These are phyloP conservation scores for Microcera coccophila DNA, from an alignment of 2,329 filamentous ascomycete genomes.

Conservation along the genomic window DNA sequence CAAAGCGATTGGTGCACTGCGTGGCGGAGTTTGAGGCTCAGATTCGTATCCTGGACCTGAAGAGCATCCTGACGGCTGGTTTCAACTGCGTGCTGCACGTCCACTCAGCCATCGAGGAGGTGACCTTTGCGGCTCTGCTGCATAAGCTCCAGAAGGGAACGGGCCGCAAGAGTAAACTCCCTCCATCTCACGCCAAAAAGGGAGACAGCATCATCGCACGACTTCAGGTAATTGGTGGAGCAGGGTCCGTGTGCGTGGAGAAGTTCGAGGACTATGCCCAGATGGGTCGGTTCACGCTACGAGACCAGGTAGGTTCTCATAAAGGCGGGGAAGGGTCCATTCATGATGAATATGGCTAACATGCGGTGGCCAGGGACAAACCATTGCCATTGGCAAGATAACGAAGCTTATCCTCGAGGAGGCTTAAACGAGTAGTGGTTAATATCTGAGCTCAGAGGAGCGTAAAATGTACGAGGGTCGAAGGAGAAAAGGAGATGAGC, in stretches of 20 bases:
- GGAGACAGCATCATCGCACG: conserved; percentile 85
- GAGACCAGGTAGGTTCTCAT: conserved; percentile 67
- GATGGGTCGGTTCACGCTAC: conserved; percentile 82
- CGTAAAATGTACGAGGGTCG: too few species aligned
- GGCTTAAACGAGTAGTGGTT: conserved; percentile 24
- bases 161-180: conserved; percentile 84
- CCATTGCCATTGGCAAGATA: conserved; percentile 98
- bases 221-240: conserved; percentile 79
- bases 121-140: conserved; percentile 81
- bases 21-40: conserved; percentile 91
- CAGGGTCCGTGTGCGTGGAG: conserved; percentile 87
- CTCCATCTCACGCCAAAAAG: conserved; percentile 84
- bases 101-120: conserved; percentile 95
- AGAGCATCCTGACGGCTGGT: conserved; percentile 87
- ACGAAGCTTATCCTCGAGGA: conserved; percentile 68
- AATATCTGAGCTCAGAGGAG: too few species aligned
- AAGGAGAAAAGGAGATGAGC: too few species aligned
- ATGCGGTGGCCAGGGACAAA: conserved; percentile 70
- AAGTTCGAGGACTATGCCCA: conserved; percentile 94
- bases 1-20: conserved; percentile 88
- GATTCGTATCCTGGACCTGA: conserved; percentile 90
- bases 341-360: conserved; percentile 18
- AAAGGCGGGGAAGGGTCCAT: conserved; percentile 2
- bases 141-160: conserved; percentile 97
- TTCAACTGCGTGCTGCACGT: conserved; percentile 99